Evolutionary conservation across 768 basidiomycete genomes (phyloP).

Genomic region (Boletus speciosus): DNA sequence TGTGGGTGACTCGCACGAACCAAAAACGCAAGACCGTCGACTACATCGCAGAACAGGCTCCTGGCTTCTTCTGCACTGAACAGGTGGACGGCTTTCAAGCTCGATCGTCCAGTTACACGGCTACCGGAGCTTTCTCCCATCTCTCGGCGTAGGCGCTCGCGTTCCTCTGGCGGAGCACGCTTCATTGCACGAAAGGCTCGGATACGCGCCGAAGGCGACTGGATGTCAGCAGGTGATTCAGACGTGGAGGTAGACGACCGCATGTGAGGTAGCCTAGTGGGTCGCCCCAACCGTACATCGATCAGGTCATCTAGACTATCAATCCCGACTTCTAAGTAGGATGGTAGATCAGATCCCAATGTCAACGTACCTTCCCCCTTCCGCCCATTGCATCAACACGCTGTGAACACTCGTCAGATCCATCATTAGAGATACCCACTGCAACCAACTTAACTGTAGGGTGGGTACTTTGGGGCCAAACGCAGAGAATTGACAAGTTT

Average conservation of each 20-base stretch:
- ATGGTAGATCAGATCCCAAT: neutral
- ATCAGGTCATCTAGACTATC: conserved; percentile 80
- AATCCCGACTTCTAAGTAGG: neutral
- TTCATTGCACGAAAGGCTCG: conserved; percentile 72
- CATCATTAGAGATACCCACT: neutral
- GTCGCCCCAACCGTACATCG: conserved; percentile 68
- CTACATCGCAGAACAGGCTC: conserved; percentile 79
- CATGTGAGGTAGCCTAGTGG: conserved; percentile 41
- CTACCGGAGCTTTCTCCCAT: conserved; percentile 34
- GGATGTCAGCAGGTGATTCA: conserved; percentile 35
- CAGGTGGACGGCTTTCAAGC: conserved; percentile 77
- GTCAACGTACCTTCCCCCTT: conserved; percentile 61
- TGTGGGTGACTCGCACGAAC: conserved; percentile 39
- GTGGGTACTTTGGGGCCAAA: conserved; percentile 89
- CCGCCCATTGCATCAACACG: conserved; percentile 91
- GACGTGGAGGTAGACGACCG: conserved; percentile 27
- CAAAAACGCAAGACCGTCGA: conserved; percentile 83
- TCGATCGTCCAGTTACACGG: conserved; percentile 26
- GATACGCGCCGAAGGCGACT: conserved; percentile 68
- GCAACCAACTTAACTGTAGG: conserved; percentile 58
- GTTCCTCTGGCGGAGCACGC: conserved; percentile 59
- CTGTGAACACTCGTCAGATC: conserved; percentile 35
- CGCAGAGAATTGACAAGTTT: conserved; percentile 77
- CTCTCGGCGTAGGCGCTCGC: conserved; percentile 55
- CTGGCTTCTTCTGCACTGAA: conserved; percentile 81